phyloP scores from a whole-genome alignment of 306 rosid species.

The Rosa multiflora region DNA sequence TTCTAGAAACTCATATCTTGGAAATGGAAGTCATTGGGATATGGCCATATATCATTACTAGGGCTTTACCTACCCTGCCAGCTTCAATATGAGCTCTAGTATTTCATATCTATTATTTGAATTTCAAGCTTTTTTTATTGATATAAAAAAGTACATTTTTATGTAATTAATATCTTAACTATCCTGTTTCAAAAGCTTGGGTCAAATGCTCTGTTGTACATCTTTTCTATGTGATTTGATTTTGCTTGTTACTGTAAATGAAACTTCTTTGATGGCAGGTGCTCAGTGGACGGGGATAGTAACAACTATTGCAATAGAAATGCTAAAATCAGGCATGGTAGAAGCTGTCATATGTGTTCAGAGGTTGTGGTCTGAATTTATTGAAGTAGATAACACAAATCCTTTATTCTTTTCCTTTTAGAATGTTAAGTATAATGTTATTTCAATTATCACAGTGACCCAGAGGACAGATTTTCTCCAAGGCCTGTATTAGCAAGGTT shows the following conservation, averaged over 20 bases:
- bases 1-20: neutral
- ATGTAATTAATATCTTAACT: neutral
- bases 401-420: constrained; percentile 11
- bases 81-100: neutral
- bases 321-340: constrained; percentile 96
- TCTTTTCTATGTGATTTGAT: neutral
- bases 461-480: constrained; percentile 86
- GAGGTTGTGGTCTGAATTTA: constrained; percentile 49
- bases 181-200: neutral
- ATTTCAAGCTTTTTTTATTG: neutral
- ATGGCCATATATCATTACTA: neutral
- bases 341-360: constrained; percentile 97
- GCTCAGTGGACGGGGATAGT: constrained; percentile 99
- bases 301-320: constrained; percentile 90
- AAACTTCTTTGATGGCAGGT: constrained; percentile 42
- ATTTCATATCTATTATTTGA: neutral
- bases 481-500: constrained; percentile 93
- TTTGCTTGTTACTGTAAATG: neutral
- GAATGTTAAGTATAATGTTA: neutral
- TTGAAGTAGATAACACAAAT: neutral
- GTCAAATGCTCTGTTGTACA: neutral
- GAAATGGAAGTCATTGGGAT: neutral
- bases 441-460: constrained; percentile 61
- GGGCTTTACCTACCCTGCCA: neutral
- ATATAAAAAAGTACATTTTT: neutral